Base-by-base conservation (phyloP, 2,329 filamentous ascomycete species). In the Fusarium fujikuroi region DNA sequence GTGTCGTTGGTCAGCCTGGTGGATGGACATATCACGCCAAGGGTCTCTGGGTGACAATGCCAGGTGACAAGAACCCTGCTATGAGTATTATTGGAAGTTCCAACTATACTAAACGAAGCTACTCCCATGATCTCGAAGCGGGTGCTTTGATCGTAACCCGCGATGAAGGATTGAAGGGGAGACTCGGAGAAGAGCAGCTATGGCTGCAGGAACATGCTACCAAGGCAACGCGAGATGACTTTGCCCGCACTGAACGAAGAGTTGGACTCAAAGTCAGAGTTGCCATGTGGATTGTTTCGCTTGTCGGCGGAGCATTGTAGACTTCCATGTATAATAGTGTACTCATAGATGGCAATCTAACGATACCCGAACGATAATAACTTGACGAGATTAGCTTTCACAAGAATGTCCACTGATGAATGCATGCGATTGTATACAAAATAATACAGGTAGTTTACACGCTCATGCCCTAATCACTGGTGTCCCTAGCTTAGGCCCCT, bases 1-100 rank as follows among this genome's bases (percentile, higher is more conserved):
- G 96, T 14, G 93, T 91, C 0, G 93, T 97, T 5, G 93, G 93
- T 23, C 88, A 94, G 76, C 91, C 93, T 0, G 93, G 87, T 2
- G 95, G 94, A 2, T 99, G 97, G 96, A 98, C 95, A 0, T 99
- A 99, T 82, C 96, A 99, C 78, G 96, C 96, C 53, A 99, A 99
- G 83, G 96, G 96, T 0, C 86, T 98, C 5, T 98, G 95, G 95
- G 87, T 98, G 32, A 94, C 93, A 0, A 86, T 95, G 61, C 89
- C 92, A 0, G 85, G 87, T 4, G 88, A 92, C 52, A 81, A 86
- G 40, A 84, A 91, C 43, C 95, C 95, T 0, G 91, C 92, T 53
- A 86, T 98, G 62, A 97, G 92, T 37, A 87, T 98, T 23, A 89
- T 99, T 2, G 96, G 96, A 3, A 97, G 93, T 79, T 96, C 93